Percentiles rank a stretch among this genome's conserved stretches.
These are phyloP conservation scores for Atkinsonella hypoxylon DNA, from an alignment of 2,329 filamentous ascomycete species.

Conservation along the genomic window DNA sequence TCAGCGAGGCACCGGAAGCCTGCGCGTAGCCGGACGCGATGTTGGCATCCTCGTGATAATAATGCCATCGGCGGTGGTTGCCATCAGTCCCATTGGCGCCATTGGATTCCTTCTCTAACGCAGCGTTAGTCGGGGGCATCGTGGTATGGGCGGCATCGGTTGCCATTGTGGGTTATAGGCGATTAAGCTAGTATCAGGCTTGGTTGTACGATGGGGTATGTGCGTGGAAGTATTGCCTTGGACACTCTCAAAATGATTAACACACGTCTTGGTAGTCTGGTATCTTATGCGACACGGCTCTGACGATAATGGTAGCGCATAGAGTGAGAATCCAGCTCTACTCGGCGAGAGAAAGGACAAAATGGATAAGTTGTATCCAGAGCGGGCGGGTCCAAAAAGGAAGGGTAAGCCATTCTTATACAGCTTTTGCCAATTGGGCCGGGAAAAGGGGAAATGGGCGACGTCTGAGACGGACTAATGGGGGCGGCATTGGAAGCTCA, in stretches of 20 bases:
- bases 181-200: neutral
- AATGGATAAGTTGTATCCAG: neutral
- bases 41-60: slow-evolving; percentile 16
- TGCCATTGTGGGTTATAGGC: slow-evolving; percentile 4
- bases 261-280: no score
- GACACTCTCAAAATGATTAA: no score
- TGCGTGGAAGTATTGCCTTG: neutral
- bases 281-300: no score
- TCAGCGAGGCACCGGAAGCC: slow-evolving; percentile 50
- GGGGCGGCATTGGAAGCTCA: neutral
- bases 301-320: neutral
- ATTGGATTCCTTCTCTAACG: slow-evolving; percentile 11
- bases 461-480: neutral
- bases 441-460: neutral
- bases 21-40: slow-evolving; percentile 10
- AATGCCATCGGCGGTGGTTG: slow-evolving; percentile 10
- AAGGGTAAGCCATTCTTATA: slow-evolving; percentile 2
- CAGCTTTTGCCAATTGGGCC: neutral
- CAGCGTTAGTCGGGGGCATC: neutral
- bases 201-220: neutral
- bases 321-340: neutral
- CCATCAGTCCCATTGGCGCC: slow-evolving; percentile 3
- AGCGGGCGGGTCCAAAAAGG: neutral
- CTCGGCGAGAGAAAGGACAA: neutral
- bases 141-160: slow-evolving; percentile 6